A percentile compares a stretch with the other conserved stretches of the same genome.
Conservation (phyloP, 495 filamentous ascomycete species). For the Oleoguttula mirabilis region DNA sequence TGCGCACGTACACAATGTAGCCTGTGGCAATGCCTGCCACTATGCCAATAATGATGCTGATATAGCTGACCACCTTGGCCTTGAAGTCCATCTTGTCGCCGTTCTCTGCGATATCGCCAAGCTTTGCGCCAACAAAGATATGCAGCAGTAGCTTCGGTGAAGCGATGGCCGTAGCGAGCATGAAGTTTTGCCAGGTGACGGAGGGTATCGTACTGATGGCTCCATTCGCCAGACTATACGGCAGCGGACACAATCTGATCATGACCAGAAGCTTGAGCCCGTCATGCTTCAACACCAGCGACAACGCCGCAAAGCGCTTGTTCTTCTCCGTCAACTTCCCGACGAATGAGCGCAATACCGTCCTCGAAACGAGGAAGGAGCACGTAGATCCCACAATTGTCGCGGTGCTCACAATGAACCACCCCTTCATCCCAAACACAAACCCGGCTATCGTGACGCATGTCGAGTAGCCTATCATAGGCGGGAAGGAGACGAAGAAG, state of each 20-base stretch:
- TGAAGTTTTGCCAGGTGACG: slow-evolving; percentile 63
- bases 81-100: slow-evolving; percentile 49
- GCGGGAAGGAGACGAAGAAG: slow-evolving; percentile 74
- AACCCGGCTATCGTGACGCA: slow-evolving; percentile 80
- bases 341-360: slow-evolving; percentile 64
- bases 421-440: slow-evolving; percentile 88
- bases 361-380: slow-evolving; percentile 68
- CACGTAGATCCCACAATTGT: slow-evolving; percentile 65
- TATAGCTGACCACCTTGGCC: slow-evolving; percentile 67
- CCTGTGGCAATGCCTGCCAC: slow-evolving; percentile 64
- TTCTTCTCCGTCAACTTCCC: slow-evolving; percentile 69
- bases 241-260: slow-evolving; percentile 85
- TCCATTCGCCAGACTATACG: slow-evolving; percentile 90
- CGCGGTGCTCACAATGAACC: slow-evolving; percentile 71
- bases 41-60: slow-evolving; percentile 60
- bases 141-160: slow-evolving; percentile 82
- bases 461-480: slow-evolving; percentile 80
- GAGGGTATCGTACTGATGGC: slow-evolving; percentile 89
- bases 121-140: slow-evolving; percentile 73
- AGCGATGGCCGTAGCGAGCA: slow-evolving; percentile 62
- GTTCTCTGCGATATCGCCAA: slow-evolving; percentile 57
- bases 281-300: slow-evolving; percentile 62
- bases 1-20: slow-evolving; percentile 70
- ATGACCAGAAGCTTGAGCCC: slow-evolving; percentile 80
- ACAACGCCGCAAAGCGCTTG: slow-evolving; percentile 59